A percentile compares a stretch with the other conserved stretches of the same genome.
Evolutionary conservation across 345 rosid genomes (phyloP).

Genomic region (Aquilaria yunnanensis): DNA sequence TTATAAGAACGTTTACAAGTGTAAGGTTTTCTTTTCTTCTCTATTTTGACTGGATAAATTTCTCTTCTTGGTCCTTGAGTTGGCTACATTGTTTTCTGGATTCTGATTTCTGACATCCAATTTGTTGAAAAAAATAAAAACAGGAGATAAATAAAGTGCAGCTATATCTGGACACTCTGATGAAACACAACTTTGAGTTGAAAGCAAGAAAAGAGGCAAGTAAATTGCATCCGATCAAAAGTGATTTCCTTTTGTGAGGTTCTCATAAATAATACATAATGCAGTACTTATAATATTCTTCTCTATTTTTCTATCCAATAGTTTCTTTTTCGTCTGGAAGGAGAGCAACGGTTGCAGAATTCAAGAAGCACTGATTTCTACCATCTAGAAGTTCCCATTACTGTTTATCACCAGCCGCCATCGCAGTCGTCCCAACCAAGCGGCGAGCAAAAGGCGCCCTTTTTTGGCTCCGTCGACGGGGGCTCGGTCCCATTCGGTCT

Average conservation of each 20-base stretch:
- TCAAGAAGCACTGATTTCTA: constrained; percentile 2
- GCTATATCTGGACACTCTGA: constrained; percentile 4
- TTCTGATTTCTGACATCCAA: not conserved
- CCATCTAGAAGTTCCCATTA: not conserved
- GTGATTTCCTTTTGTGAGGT: constrained; percentile 6
- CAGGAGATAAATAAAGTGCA: constrained; percentile 24
- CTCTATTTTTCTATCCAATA: too few relatives aligned
- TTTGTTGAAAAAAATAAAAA: not conserved
- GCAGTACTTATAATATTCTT: too few relatives aligned
- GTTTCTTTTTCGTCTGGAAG: too few relatives aligned
- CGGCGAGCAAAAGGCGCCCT: too few relatives aligned
- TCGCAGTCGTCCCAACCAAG: too few relatives aligned
- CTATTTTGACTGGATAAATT: not conserved
- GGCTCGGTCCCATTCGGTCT: not conserved
- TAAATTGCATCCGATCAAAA: not conserved
- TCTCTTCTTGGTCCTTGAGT: constrained; percentile 10
- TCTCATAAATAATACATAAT: too few relatives aligned
- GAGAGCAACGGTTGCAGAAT: not conserved
- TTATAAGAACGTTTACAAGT: constrained; percentile 12
- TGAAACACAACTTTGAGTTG: constrained; percentile 15
- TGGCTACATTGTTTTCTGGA: constrained; percentile 3
- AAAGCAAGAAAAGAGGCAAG: constrained; percentile 14
- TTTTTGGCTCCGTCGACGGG: too few relatives aligned
- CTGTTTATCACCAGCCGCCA: constrained; percentile 1
- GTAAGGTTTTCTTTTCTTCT: constrained; percentile 11